Base-by-base conservation (phyloP, 164 flowering plant species). In the Chimonanthus salicifolius region DNA sequence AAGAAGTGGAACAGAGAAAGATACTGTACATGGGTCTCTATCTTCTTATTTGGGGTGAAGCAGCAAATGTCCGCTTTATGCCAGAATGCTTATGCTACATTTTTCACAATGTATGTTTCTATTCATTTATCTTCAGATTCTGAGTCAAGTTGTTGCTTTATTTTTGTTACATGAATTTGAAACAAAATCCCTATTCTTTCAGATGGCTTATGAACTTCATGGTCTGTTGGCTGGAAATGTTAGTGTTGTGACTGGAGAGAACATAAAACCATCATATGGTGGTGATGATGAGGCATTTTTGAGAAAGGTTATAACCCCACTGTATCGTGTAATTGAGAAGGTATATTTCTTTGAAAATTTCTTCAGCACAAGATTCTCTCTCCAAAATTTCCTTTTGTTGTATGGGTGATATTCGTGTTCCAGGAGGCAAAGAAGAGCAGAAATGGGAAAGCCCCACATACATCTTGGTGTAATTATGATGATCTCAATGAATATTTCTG, bases 171-270 rank as follows among this genome's bases (percentile, higher is more conserved):
- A 20, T 70, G 48, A 9, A 44, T 66, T 63, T 18, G 46, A 10
- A 66, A 16, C 16, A 45, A 11, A 79, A 58, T 65, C 45, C 71
- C n/a, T 33, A n/a, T 67, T 44, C 5, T 5, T 79, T 77, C 83
- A 96, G 99, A 96, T 96, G 99, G 98, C 99, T 76, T 92, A 91
- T 84, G 99, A 96, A 81, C 96, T 96, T 66, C 96, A 96, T 82
- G 97, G 99, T 18, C 80, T 90, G 49, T 76, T 96, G 82, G 97
- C 97, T 85, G 98, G 98, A 81, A 92, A 91, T 87, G 97, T 96
- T 77, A 94, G 98, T 80, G 87, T 91, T 67, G 93, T 92, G 46
- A 96, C 99, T 48, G 97, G 99, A 21, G 99, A 96, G 78, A 94
- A 90, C 78, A 91, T 96, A 50, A 94, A 92, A 78, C 97, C 99